Percentiles rank a stretch among this genome's conserved stretches.
These are phyloP conservation scores for Coniella vitis DNA, from an alignment of 2,329 filamentous ascomycete genomes.

Conservation along the genomic window DNA sequence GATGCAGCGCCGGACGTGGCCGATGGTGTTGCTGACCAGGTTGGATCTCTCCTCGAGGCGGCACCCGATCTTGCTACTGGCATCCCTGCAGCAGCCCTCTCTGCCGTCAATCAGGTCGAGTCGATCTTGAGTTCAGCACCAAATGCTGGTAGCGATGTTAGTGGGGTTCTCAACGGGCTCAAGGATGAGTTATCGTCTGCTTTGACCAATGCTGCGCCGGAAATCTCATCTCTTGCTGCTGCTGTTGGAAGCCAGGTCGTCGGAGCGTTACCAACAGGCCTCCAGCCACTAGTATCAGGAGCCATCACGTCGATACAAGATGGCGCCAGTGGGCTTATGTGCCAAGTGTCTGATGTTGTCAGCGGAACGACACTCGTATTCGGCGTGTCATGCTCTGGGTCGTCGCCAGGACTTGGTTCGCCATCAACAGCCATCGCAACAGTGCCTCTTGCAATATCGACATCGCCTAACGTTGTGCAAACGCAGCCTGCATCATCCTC, in stretches of 20 bases:
- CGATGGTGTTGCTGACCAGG: slow-evolving; percentile 10
- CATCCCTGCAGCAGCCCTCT: slow-evolving; percentile 13
- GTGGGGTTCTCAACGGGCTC: slow-evolving; percentile 2
- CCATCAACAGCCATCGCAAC: neutral
- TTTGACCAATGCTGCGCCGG: slow-evolving; percentile 6
- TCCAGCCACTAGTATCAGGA: slow-evolving; percentile 7
- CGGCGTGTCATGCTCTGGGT: slow-evolving; percentile 8
- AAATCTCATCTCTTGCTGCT: slow-evolving; percentile 11
- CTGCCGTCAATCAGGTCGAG: slow-evolving; percentile 10
- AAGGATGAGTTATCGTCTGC: slow-evolving; percentile 9
- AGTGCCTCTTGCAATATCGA: slow-evolving; percentile 4
- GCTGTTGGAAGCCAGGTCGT: slow-evolving; percentile 8
- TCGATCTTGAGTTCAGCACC: slow-evolving; percentile 6
- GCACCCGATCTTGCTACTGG: slow-evolving; percentile 14
- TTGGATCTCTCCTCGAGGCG: slow-evolving; percentile 13
- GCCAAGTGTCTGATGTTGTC: slow-evolving; percentile 11
- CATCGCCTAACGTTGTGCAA: slow-evolving; percentile 6
- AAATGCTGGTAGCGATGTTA: neutral
- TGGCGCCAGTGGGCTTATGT: neutral
- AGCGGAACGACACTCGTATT: slow-evolving; percentile 13
- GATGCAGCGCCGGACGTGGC: slow-evolving; percentile 9
- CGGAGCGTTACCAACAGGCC: slow-evolving; percentile 7
- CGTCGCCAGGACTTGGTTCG: neutral
- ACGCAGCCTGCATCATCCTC: neutral
- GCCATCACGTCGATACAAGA: slow-evolving; percentile 9